Base-by-base conservation (phyloP, 129 eudicot genomes). In the Helichrysum umbraculigerum region DNA sequence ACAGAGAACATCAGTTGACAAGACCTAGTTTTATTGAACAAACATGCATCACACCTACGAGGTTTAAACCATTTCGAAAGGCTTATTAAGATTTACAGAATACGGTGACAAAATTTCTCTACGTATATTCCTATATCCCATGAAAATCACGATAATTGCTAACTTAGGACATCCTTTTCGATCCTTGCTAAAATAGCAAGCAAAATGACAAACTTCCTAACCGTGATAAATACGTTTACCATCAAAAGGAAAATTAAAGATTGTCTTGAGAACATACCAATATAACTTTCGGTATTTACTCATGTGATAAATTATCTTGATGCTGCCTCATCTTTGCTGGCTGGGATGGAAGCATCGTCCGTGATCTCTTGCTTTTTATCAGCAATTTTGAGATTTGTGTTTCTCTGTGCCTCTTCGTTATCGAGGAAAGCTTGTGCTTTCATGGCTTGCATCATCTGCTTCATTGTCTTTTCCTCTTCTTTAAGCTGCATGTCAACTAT, bases 401-500 rank as follows among this genome's bases (percentile, higher is more conserved):
- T 60, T 78, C 54, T 82, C 69, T 82, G 88, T 4, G 82, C 85
- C 69, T 87, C 90, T 60, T 75, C 86, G 57, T 84, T 72, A 82
- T 87, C 86, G 0, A 93, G 81, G 35, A 88, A 74, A 77, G 97
- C 93, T 73, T 91, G 97, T 64, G 60, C 78, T 78, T 81, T 87
- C 93, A 88, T 88, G 80, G 90, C 57, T 34, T 78, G 63, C 81
- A 88, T 62, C 92, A 87, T 93, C 81, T 93, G 87, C 66, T 70
- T 91, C 92, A 85, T 88, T 33, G 76, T 64, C 60, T 85, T 83
- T 68, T 88, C 95, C 71, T 93, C 97, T 68, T 87, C 90, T 61
- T 93, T 75, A 71, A 90, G 96, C 85, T 93, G 96, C 83, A 80
- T 76, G 33, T 93, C 86, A 61, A 93, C 85, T 39, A 93, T 77